Base-by-base conservation (phyloP, 129 eudicot species). In the Helianthus annuus region DNA sequence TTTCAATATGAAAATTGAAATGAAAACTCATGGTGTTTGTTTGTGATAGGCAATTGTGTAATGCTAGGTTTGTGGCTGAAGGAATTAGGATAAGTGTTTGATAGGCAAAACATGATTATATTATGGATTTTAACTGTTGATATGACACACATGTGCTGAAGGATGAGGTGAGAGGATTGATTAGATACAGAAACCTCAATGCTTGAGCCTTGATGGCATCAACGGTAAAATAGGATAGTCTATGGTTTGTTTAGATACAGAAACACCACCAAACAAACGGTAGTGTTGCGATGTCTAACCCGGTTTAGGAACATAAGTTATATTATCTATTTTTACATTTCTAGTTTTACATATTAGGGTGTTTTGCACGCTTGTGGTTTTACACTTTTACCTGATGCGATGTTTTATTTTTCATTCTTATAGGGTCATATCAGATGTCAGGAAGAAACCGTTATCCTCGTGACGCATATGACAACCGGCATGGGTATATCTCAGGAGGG, bases 371-470 rank as follows among this genome's bases (percentile, higher is more conserved):
- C 63, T 22, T 27, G 16, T 11, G 19, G 38, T 64, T 70, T 61
- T n/a, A n/a, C n/a, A n/a, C n/a, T n/a, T n/a, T n/a, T 65, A 34
- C 29, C 45, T 38, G 22, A 57, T 72, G 70, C 36, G 32, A 27
- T 56, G 17, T 16, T 24, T 59, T 51, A 49, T 3, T 9, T 10
- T 7, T 11, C 10, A 27, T 76, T 11, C 17, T 55, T 17, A 17
- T 68, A 57, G 84, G 64, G n/a, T 49, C 13, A 76, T 61, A 72
- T 68, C 45, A 62, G 72, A 92, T 92, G 98, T 83, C 95, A 6
- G 92, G 91, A 64, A 85, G 96, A 83, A 83, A 89, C 39, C 94
- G 94, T 61, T 68, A 84, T 72, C 83, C 87, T 54, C 96, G 80
- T 42, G 92, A 89, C 61, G 84, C 83, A 55, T 87, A 83, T 85